These are phyloP conservation scores for Cercospora janseana DNA, from an alignment of 2,329 filamentous ascomycete species.

Conservation along the genomic window DNA sequence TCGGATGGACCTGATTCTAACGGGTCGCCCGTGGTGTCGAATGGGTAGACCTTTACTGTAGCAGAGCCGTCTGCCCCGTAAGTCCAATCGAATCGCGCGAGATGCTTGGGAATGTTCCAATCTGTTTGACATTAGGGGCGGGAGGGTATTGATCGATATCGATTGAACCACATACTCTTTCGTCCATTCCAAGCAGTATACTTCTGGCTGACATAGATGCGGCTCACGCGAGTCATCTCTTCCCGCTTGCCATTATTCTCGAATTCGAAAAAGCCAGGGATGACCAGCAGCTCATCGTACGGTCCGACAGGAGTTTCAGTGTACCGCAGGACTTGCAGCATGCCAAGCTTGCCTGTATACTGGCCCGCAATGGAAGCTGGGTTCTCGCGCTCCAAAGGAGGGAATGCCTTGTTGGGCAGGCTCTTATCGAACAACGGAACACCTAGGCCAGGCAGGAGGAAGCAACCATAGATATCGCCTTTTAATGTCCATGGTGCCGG, in stretches of 20 bases:
- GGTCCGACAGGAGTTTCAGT: slow-evolving; percentile 25
- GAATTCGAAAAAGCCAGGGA: slow-evolving; percentile 24
- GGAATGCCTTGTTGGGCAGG: slow-evolving; percentile 20
- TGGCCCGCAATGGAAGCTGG: slow-evolving; percentile 15
- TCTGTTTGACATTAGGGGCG: not conserved
- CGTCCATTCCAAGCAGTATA: slow-evolving; percentile 22
- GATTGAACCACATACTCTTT: slow-evolving; percentile 11
- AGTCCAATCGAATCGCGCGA: slow-evolving; percentile 28
- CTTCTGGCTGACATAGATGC: slow-evolving; percentile 27
- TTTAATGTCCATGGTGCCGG: slow-evolving; percentile 23
- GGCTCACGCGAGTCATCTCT: slow-evolving; percentile 11
- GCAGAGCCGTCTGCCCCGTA: slow-evolving; percentile 15
- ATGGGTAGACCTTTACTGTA: slow-evolving; percentile 25
- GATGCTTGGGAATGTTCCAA: slow-evolving; percentile 30
- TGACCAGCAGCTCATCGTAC: slow-evolving; percentile 27
- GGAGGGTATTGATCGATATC: not conserved
- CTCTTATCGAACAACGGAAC: slow-evolving; percentile 8
- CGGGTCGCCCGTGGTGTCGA: slow-evolving; percentile 15
- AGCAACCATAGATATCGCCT: slow-evolving; percentile 19
- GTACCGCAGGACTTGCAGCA: slow-evolving; percentile 27
- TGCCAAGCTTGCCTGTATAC: slow-evolving; percentile 22
- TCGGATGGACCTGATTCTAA: slow-evolving; percentile 8
- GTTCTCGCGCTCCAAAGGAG: slow-evolving; percentile 18
- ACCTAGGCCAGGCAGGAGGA: slow-evolving; percentile 16
- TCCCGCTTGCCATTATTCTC: slow-evolving; percentile 9